Evolutionary conservation across 2,329 filamentous ascomycete genomes (phyloP), one percentile per base, ranked within the genome.

Genomic region (Trichoderma aggressivum): DNA sequence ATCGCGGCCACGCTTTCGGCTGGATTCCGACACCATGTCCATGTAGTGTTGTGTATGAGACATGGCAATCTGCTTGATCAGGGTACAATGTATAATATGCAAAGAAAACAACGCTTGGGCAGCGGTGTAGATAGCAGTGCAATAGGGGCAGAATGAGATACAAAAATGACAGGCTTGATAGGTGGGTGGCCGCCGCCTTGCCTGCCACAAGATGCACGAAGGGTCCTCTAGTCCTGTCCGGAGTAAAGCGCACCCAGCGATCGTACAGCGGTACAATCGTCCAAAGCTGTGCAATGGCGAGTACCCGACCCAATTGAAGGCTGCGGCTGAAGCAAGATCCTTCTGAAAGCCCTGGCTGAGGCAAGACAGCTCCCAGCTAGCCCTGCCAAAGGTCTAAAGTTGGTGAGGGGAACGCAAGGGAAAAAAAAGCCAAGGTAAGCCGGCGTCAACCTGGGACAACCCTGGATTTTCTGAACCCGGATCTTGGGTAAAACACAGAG

Each of bases 1-100:
- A 32, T 86, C 85, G 34, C 84, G 80, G 68, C 77, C 78, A 60
- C 85, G 81, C 79, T 86, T 87, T 67, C 84, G 80, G 64, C 80
- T 79, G 24, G 76, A 73, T 36, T 84, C 82, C 50, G 79, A 75
- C 71, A 77, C 73, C 26, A 73, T 65, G 39, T 80, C 78, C 76
- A 80, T 71, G 73, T 79, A 77, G 60, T 76, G 76, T 47, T 81
- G 77, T 32, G 77, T 75, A 63, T 78, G 78, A 75, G 83, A 81
- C 82, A 85, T 85, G 72, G 55, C 28, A 32, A 28, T n/a, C 18
- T 16, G 26, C 21, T 50, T 47, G 36, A 53, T 36, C 55, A 39
- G 69, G 56, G 55, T 53, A 56, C 18, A 12, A 34, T 7, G 30
- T 67, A 58, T 63, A 36, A 47, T 61, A 68, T 71, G 70, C 36